A percentile compares a stretch with the other conserved stretches of the same genome.
phyloP scores from a whole-genome alignment of 2,329 filamentous ascomycete species.

The Fusarium albosuccineum region DNA sequence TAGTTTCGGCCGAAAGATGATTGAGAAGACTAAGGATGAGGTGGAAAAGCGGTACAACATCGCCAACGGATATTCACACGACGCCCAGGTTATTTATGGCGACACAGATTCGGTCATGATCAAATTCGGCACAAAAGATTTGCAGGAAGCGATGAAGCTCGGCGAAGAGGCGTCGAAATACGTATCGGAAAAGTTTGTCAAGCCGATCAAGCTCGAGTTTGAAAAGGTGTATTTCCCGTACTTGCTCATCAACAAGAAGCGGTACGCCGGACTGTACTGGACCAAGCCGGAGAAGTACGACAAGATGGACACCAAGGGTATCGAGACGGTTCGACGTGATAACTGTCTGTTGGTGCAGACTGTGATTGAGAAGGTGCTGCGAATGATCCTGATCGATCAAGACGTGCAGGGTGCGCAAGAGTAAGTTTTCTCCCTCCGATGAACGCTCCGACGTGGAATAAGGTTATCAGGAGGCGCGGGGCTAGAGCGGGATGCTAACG shows the following conservation, averaged over 20 bases:
- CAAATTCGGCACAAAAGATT: constrained; percentile 91
- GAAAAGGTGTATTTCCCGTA: constrained; percentile 99
- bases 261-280: constrained; percentile 98
- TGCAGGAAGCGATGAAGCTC: constrained; percentile 91
- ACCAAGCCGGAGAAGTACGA: constrained; percentile 94
- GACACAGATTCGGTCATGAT: constrained; percentile 99
- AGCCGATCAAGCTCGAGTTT: constrained; percentile 98
- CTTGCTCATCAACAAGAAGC: constrained; percentile 99
- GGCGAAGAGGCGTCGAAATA: constrained; percentile 92
- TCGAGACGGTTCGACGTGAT: constrained; percentile 96
- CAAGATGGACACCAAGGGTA: constrained; percentile 99
- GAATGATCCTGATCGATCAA: constrained; percentile 95
- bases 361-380: constrained; percentile 95
- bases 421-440: constrained; percentile 66
- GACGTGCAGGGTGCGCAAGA: constrained; percentile 92
- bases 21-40: constrained; percentile 97
- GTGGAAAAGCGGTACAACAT: constrained; percentile 92
- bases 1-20: constrained; percentile 98
- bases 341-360: constrained; percentile 96
- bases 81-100: constrained; percentile 97
- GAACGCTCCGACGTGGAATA: constrained; percentile 14
- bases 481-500: constrained; percentile 48
- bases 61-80: constrained; percentile 92
- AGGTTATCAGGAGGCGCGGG: constrained; percentile 20
- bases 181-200: constrained; percentile 92